Evolutionary conservation across 371 early-diverging fungal species (phyloP).

Genomic region (Mucor circinelloides): DNA sequence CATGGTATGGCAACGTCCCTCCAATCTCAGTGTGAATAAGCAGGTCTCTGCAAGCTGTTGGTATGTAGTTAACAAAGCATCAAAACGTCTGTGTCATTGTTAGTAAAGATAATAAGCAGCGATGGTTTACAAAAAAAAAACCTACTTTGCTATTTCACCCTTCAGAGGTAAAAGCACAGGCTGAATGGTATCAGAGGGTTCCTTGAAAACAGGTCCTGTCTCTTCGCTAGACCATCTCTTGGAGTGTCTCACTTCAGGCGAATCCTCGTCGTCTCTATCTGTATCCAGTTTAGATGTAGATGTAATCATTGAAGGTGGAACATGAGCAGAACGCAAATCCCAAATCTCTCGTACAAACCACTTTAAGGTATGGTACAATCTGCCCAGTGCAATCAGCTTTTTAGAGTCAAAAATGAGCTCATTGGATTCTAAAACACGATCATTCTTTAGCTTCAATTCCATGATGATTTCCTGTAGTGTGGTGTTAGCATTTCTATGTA

Average conservation of each 20-base stretch:
- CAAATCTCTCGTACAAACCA: conserved; percentile 77
- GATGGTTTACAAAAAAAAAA: not conserved
- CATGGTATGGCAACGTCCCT: conserved; percentile 85
- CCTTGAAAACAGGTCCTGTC: not conserved
- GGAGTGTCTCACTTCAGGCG: conserved; percentile 15
- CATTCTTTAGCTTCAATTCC: conserved; percentile 81
- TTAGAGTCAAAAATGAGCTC: conserved; percentile 87
- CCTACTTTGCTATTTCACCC: conserved; percentile 46
- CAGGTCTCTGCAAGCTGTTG: conserved; percentile 78
- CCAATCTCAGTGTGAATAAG: conserved; percentile 80
- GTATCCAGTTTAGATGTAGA: conserved; percentile 25
- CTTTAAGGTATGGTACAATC: conserved; percentile 81
- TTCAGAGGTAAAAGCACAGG: conserved; percentile 34
- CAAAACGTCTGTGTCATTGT: conserved; percentile 41
- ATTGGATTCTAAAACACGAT: conserved; percentile 72
- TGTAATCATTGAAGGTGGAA: conserved; percentile 14
- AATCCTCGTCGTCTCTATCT: conserved; percentile 27
- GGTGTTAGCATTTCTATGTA: not conserved
- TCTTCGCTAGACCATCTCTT: conserved; percentile 33
- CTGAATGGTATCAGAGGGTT: not conserved
- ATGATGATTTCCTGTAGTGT: conserved; percentile 71
- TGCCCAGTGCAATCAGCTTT: conserved; percentile 73
- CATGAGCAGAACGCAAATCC: conserved; percentile 50
- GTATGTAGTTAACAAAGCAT: conserved; percentile 62
- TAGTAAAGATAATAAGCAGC: not conserved